Evolutionary conservation across 2,329 filamentous ascomycete species (phyloP).

Genomic region (Teratosphaeria nubilosa): DNA sequence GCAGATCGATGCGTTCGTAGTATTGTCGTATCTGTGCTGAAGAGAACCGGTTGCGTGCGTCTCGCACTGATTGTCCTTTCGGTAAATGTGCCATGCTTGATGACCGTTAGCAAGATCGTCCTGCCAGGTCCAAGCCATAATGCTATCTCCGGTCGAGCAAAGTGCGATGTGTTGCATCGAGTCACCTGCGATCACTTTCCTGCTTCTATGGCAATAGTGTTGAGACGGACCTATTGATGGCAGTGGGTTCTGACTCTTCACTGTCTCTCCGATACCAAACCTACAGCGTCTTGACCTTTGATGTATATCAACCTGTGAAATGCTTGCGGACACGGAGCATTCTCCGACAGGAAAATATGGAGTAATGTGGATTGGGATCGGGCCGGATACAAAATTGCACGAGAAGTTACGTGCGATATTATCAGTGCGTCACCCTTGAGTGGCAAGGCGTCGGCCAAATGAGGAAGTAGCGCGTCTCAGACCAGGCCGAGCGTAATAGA

Average conservation of each 20-base stretch:
- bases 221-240: neutral
- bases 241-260: neutral
- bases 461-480: neutral
- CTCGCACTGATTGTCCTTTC: neutral
- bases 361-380: neutral
- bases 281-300: neutral
- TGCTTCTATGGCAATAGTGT: neutral
- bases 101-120: neutral
- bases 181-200: neutral
- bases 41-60: neutral
- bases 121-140: neutral
- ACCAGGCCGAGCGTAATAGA: neutral
- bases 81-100: neutral
- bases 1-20: conserved; percentile 17
- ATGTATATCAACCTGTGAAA: neutral
- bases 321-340: neutral
- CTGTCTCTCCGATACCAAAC: neutral
- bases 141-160: neutral
- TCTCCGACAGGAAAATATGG: neutral
- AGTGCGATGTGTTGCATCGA: neutral
- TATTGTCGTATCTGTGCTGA: conserved; percentile 11
- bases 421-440: neutral
- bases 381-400: neutral
- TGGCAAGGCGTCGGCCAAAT: neutral
- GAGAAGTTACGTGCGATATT: neutral